Base-by-base conservation (phyloP, 2,329 filamentous ascomycete species). In the Ophiostoma fasciatum region DNA sequence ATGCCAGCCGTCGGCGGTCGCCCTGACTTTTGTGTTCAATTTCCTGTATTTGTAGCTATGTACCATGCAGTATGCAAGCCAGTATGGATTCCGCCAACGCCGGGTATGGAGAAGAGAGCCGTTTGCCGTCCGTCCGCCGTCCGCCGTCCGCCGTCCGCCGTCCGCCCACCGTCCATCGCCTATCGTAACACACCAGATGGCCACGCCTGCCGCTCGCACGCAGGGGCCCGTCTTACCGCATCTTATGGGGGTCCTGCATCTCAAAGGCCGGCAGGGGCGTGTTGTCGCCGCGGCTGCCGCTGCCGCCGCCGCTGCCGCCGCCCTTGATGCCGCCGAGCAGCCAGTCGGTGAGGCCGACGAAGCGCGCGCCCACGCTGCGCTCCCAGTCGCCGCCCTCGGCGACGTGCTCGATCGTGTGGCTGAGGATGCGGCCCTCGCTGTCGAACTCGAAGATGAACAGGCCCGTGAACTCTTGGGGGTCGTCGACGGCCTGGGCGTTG, bases 401-500 rank as follows among this genome's bases (percentile, higher is more conserved):
- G 1, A 82, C 81, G 58, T 93, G 82, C 59, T 98, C 90, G 49
- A 98, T 96, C 0, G 83, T 93, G 56, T 96, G 90, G 46, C 74
- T 84, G 32, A 81, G 59, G 25, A 98, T 74, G 44, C 84, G 69
- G 1, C 90, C 90, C 48, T 93, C 71, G 31, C 74, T 67, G 51
- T 96, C 90, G 53, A 98, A 98, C 45, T 93, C 83, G 54, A 98
- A 98, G 40, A 94, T 78, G 57, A 96, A 98, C 10, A 96, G 58
- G 0, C 90, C 90, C 1, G 77, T 82, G 48, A 96, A 96, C 50
- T 87, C 80, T 49, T 82, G 78, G 37, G 38, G 21, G 17, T 39
- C 43, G 31, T 34, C 40, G 6, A 43, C 38, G 31, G 40, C 39
- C 39, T 57, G 45, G 37, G 48, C 50, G 19, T 48, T 45, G 29